phyloP scores from a whole-genome alignment of 1,284 basidiomycete genomes.

The Vanrija sp. region DNA sequence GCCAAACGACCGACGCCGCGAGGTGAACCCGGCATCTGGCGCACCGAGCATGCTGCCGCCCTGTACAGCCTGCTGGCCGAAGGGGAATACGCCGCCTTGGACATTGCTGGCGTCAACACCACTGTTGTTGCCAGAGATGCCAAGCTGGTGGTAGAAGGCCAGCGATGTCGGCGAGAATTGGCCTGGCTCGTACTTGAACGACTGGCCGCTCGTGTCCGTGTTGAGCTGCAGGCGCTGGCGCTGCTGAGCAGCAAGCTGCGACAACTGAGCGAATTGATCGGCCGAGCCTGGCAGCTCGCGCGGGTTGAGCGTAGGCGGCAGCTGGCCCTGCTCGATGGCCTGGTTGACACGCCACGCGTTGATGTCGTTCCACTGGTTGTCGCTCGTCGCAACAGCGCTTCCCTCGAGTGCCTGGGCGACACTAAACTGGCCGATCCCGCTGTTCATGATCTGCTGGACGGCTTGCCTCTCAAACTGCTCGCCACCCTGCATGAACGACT shows the following conservation, averaged over 20 bases:
- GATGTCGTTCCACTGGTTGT: constrained; percentile 15
- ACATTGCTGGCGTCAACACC: background rate
- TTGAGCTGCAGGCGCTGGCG: constrained; percentile 25
- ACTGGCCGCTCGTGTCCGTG: constrained; percentile 8
- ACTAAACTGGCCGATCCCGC: constrained; percentile 2
- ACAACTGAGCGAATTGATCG: background rate
- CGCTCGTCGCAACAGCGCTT: background rate
- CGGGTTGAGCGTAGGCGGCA: constrained; percentile 35
- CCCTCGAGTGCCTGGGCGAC: constrained; percentile 6
- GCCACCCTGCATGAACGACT: constrained; percentile 34
- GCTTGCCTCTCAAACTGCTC: constrained; percentile 36
- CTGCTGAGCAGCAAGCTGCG: constrained; percentile 16
- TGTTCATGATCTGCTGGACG: constrained; percentile 24
- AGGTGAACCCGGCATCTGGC: background rate
- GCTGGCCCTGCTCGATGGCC: constrained; percentile 3
- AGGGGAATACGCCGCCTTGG: constrained; percentile 3
- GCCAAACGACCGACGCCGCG: constrained; percentile 28
- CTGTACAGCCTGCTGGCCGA: constrained; percentile 18
- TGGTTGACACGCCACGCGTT: constrained; percentile 19
- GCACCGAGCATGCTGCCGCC: constrained; percentile 1
- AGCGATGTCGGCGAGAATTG: constrained; percentile 41
- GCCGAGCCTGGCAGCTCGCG: constrained; percentile 31
- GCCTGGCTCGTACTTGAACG: constrained; percentile 32
- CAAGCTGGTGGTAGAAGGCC: constrained; percentile 39
- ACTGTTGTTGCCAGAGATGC: constrained; percentile 1